Conservation (phyloP, 1,284 basidiomycete species). For the Ceratobasidium sp. region DNA sequence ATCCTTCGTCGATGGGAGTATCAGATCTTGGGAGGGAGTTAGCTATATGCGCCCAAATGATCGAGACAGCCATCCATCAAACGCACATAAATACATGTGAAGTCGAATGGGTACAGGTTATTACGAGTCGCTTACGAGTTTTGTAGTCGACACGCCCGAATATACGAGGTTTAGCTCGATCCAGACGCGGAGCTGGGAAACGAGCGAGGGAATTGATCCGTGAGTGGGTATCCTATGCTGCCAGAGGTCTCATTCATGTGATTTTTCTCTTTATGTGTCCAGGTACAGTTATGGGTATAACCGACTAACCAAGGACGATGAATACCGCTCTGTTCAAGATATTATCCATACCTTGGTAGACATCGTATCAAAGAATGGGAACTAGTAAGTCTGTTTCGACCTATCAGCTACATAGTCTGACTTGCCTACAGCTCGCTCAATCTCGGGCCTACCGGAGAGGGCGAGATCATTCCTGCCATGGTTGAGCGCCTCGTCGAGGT, state of each 20-base stretch:
- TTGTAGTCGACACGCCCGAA: not conserved
- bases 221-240: constrained; percentile 4
- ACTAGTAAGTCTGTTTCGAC: constrained; percentile 58
- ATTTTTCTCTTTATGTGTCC: constrained; percentile 51
- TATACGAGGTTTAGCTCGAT: not conserved
- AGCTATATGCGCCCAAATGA: no score
- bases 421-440: constrained; percentile 59
- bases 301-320: constrained; percentile 60
- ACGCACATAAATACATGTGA: no score
- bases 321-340: constrained; percentile 62
- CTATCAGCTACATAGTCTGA: no score
- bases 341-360: constrained; percentile 66
- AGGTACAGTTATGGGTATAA: constrained; percentile 51
- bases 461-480: constrained; percentile 62
- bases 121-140: no score
- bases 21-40: no score
- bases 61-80: no score
- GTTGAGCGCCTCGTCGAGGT: constrained; percentile 60
- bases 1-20: no score
- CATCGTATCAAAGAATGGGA: constrained; percentile 66
- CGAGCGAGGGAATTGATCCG: constrained; percentile 58
- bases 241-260: constrained; percentile 50
- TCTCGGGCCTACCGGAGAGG: constrained; percentile 65
- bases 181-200: constrained; percentile 53
- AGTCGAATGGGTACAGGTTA: no score